These are phyloP conservation scores for Geotrichum siamense DNA, from an alignment of 1,139 yeast species.

Conservation along the genomic window DNA sequence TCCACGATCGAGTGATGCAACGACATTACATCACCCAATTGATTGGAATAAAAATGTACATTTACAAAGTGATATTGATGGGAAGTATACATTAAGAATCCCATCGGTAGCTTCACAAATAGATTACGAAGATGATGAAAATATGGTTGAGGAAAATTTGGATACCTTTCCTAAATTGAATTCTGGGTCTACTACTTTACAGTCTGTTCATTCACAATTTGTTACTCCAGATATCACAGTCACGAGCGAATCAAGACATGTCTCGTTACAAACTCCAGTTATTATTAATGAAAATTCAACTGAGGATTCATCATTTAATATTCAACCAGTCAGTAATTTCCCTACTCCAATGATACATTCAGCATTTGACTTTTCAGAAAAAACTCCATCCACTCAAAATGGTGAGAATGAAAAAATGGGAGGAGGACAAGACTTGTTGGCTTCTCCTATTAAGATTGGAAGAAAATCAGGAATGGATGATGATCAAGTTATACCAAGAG, in stretches of 20 bases:
- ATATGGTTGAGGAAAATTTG: too few species aligned
- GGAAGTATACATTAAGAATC: constrained; percentile 1
- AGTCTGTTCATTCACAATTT: too few species aligned
- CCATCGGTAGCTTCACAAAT: constrained; percentile 1
- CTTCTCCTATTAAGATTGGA: constrained; percentile 1
- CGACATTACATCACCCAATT: constrained; percentile 13
- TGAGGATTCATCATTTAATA: not conserved
- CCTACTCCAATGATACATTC: not conserved
- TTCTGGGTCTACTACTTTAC: too few species aligned
- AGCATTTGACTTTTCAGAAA: not conserved
- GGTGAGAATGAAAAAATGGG: not conserved
- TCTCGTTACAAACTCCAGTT: not conserved
- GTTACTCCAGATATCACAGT: too few species aligned
- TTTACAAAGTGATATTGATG: constrained; percentile 4
- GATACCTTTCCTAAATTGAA: too few species aligned
- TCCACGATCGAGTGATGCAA: constrained; percentile 11
- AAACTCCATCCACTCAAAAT: not conserved
- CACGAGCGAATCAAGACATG: too few species aligned
- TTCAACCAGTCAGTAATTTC: not conserved
- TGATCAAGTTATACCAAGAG: too few species aligned
- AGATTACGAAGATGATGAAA: not conserved
- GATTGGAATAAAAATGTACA: constrained; percentile 12
- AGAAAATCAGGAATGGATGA: too few species aligned
- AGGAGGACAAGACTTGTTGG: not conserved
- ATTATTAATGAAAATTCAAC: not conserved